Conservation (phyloP, 2,329 filamentous ascomycete species). For the Clonostachys solani region DNA sequence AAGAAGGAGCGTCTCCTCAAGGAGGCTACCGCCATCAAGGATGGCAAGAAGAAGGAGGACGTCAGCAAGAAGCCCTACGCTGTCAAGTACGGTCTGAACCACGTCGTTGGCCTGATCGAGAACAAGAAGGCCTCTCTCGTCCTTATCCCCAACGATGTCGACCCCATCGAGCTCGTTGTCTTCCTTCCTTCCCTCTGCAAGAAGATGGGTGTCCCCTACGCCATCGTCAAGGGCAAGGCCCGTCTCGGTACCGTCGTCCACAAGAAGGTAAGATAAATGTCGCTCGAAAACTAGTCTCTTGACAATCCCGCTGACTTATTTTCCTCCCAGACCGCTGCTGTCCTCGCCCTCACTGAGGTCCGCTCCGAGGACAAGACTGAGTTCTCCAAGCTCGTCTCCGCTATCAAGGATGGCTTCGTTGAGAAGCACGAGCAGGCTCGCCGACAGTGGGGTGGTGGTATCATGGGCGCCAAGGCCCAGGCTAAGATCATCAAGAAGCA, state of each 20-base stretch:
- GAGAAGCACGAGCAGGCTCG: constrained; percentile 91
- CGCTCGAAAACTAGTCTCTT: neutral
- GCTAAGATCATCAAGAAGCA: constrained; percentile 76
- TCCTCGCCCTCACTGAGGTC: constrained; percentile 93
- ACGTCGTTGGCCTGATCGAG: constrained; percentile 95
- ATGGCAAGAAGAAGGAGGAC: constrained; percentile 99
- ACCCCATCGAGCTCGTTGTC: constrained; percentile 98
- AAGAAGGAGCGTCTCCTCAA: constrained; percentile 99
- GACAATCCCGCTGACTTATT: neutral
- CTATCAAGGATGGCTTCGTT: constrained; percentile 97
- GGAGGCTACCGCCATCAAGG: constrained; percentile 95
- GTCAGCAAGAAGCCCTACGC: constrained; percentile 99
- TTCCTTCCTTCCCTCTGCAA: constrained; percentile 98
- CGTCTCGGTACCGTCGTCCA: constrained; percentile 97
- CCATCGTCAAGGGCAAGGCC: constrained; percentile 99
- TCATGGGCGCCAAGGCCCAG: constrained; percentile 96
- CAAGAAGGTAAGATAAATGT: constrained; percentile 72
- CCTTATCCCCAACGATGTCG: constrained; percentile 98
- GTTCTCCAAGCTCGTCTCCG: constrained; percentile 91
- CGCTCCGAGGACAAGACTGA: constrained; percentile 98
- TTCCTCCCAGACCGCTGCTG: constrained; percentile 73
- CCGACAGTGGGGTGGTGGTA: constrained; percentile 98
- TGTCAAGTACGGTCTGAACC: constrained; percentile 99
- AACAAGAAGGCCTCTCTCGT: constrained; percentile 99
- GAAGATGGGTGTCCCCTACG: constrained; percentile 99